Percentiles rank a stretch among this genome's conserved stretches.
phyloP scores from a whole-genome alignment of 805 yeast species.

The Spathaspora girioi region DNA sequence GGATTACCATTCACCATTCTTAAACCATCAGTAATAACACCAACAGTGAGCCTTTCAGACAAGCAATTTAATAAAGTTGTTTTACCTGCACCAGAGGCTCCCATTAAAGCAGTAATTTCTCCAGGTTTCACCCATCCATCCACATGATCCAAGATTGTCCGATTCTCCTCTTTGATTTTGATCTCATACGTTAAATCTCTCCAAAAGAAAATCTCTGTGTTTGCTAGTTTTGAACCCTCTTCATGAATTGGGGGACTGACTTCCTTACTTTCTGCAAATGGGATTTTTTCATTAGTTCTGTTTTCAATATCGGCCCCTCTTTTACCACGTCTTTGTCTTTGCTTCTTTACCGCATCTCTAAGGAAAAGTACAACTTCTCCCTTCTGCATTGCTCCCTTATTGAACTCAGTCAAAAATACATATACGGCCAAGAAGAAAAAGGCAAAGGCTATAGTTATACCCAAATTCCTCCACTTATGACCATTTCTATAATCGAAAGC shows the following conservation, averaged over 20 bases:
- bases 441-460: conserved; percentile 53
- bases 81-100: conserved; percentile 98
- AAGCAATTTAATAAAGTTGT: conserved; percentile 88
- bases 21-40: conserved; percentile 54
- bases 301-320: conserved; percentile 13
- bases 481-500: conserved; percentile 48
- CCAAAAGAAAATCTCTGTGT: conserved; percentile 28
- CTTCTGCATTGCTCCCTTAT: conserved; percentile 42
- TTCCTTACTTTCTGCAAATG: conserved; percentile 23
- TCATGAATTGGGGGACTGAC: conserved; percentile 6
- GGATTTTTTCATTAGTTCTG: conserved; percentile 24
- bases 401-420: conserved; percentile 29
- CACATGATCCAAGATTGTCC: conserved; percentile 42
- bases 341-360: conserved; percentile 24
- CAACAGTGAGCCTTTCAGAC: conserved; percentile 83
- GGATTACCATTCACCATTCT: conserved; percentile 73
- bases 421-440: conserved; percentile 35
- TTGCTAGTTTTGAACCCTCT: neutral
- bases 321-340: conserved; percentile 22
- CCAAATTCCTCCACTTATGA: conserved; percentile 80
- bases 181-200: conserved; percentile 31
- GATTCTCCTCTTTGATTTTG: conserved; percentile 28
- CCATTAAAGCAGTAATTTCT: conserved; percentile 92
- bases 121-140: conserved; percentile 83
- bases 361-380: conserved; percentile 33